These are phyloP conservation scores for Cryptococcus hybrid DNA, from an alignment of 1,284 basidiomycete genomes.

Conservation along the genomic window DNA sequence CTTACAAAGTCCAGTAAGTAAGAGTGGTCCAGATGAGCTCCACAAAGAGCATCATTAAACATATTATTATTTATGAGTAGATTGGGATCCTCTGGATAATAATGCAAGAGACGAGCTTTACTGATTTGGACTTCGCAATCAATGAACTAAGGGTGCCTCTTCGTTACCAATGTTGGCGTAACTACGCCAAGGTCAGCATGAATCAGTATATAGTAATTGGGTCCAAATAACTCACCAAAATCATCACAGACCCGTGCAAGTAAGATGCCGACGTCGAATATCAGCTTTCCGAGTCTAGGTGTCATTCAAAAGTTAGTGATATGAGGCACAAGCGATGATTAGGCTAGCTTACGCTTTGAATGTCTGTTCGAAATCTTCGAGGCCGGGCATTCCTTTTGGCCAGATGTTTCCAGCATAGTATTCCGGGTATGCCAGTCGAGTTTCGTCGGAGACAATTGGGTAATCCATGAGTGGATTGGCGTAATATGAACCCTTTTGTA, in stretches of 20 bases:
- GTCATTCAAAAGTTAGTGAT: neutral
- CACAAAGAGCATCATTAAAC: slow-evolving; percentile 70
- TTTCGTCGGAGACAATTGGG: slow-evolving; percentile 59
- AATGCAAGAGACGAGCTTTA: slow-evolving; percentile 79
- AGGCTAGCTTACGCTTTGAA: slow-evolving; percentile 68
- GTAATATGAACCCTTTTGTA: slow-evolving; percentile 86
- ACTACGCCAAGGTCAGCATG: no score
- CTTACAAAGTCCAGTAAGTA: slow-evolving; percentile 79
- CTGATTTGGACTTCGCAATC: slow-evolving; percentile 43
- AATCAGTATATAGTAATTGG: no score
- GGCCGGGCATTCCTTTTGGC: slow-evolving; percentile 60
- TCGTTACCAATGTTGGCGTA: neutral
- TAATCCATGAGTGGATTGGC: slow-evolving; percentile 75
- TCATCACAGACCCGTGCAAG: slow-evolving; percentile 81
- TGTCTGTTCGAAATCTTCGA: slow-evolving; percentile 75
- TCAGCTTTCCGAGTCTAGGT: slow-evolving; percentile 58
- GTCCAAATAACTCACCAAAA: slow-evolving; percentile 60
- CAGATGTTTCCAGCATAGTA: slow-evolving; percentile 54
- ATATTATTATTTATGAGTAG: slow-evolving; percentile 12
- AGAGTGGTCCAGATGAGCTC: slow-evolving; percentile 68
- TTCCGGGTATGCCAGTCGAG: slow-evolving; percentile 64
- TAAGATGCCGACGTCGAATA: slow-evolving; percentile 74
- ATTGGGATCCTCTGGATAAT: slow-evolving; percentile 66
- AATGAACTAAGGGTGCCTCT: slow-evolving; percentile 26
- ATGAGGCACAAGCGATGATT: neutral